phyloP scores from a whole-genome alignment of 129 eudicot genomes.

The Tagetes erecta region DNA sequence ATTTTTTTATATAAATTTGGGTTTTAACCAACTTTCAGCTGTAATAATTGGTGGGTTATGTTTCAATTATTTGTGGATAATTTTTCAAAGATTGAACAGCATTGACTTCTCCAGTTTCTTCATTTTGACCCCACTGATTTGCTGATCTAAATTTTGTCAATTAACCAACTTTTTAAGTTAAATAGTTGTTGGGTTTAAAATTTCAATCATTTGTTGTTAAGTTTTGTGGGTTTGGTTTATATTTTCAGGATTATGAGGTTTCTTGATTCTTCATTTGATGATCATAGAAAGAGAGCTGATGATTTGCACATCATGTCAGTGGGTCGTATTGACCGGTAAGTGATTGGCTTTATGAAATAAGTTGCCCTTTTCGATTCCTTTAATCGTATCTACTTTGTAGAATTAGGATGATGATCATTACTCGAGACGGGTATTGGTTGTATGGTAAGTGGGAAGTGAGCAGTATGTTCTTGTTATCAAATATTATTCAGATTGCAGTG shows the following conservation, averaged over 20 bases:
- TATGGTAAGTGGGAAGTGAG: neutral
- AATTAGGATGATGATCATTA: neutral
- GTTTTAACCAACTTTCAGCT: neutral
- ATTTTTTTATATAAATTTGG: neutral
- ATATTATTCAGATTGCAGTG: too few species aligned
- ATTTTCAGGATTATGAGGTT: conserved; percentile 13
- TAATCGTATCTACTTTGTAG: neutral
- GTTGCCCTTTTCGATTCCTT: conserved; percentile 7
- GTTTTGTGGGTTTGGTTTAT: neutral
- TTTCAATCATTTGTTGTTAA: conserved; percentile 1
- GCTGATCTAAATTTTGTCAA: too few species aligned
- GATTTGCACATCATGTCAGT: conserved; percentile 15
- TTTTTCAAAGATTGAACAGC: conserved; percentile 10
- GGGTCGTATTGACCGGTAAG: conserved; percentile 18
- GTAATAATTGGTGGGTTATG: neutral
- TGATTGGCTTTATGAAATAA: conserved; percentile 12
- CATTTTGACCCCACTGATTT: neutral
- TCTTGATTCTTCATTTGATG: neutral
- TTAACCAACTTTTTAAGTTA: conserved; percentile 25
- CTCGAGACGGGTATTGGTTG: neutral
- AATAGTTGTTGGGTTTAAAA: neutral
- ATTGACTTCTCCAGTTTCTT: conserved; percentile 18
- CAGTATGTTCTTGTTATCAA: conserved; percentile 5
- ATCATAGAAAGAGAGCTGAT: conserved; percentile 5
- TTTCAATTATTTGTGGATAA: neutral